A percentile compares a stretch with the other conserved stretches of the same genome.
Evolutionary conservation across 2,329 filamentous ascomycete species (phyloP).

Genomic region (Diaporthe citri): DNA sequence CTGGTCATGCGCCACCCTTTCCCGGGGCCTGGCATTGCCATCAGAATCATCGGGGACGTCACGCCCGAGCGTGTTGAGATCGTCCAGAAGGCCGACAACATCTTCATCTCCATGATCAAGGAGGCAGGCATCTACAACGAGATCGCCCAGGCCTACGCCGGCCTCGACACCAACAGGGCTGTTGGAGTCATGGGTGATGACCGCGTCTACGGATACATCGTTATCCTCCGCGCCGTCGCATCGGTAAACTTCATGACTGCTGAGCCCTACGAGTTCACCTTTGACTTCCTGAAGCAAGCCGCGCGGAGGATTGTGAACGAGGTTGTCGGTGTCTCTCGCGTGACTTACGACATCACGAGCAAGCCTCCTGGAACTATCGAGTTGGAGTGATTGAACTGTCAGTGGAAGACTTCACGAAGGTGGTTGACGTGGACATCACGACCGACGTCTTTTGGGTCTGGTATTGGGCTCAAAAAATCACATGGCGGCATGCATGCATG

Average conservation of each 20-base stretch:
- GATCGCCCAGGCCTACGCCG: conserved; percentile 58
- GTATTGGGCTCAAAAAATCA: neutral
- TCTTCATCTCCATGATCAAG: conserved; percentile 83
- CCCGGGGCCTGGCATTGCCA: conserved; percentile 77
- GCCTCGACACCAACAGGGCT: conserved; percentile 55
- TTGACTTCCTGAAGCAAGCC: conserved; percentile 61
- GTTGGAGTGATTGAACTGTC: conserved; percentile 15
- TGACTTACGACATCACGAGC: conserved; percentile 70
- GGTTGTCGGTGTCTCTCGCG: conserved; percentile 79
- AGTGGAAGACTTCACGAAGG: neutral
- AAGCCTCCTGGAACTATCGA: conserved; percentile 25
- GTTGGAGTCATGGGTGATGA: conserved; percentile 72
- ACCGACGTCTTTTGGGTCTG: neutral
- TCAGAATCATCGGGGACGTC: conserved; percentile 87
- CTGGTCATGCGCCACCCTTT: conserved; percentile 85
- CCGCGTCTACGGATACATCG: conserved; percentile 61
- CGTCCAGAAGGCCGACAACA: conserved; percentile 79
- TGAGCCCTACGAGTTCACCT: conserved; percentile 73
- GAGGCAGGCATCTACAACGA: conserved; percentile 80
- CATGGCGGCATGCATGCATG: neutral
- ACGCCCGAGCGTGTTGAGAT: conserved; percentile 85
- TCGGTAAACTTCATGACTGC: conserved; percentile 81
- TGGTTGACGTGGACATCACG: neutral
- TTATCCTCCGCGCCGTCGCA: conserved; percentile 57
- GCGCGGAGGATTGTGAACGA: conserved; percentile 80